These are phyloP conservation scores for Russula sp. DNA, from an alignment of 768 basidiomycete genomes.

Conservation along the genomic window DNA sequence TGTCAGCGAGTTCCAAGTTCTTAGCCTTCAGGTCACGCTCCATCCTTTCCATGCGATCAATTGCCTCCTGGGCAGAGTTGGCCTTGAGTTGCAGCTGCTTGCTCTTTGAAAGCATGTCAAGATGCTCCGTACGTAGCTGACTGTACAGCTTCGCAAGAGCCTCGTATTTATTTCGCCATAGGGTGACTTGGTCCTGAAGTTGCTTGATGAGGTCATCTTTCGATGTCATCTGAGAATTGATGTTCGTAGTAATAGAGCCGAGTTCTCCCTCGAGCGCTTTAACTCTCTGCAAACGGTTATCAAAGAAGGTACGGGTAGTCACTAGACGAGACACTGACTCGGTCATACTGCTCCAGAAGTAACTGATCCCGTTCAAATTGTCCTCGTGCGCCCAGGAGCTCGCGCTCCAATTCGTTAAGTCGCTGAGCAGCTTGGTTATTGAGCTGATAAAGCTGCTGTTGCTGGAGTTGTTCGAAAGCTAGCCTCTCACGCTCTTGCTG, in stretches of 20 bases:
- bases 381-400: conserved; percentile 88
- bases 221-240: conserved; percentile 77
- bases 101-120: conserved; percentile 95
- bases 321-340: conserved; percentile 46
- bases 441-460: conserved; percentile 75
- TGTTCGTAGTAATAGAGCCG: conserved; percentile 61
- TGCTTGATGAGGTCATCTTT: conserved; percentile 96
- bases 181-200: conserved; percentile 90
- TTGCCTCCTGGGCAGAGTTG: conserved; percentile 95
- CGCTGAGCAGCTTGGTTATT: conserved; percentile 73
- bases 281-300: conserved; percentile 57
- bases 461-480: conserved; percentile 85
- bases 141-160: conserved; percentile 98
- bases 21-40: conserved; percentile 98
- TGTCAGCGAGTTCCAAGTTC: conserved; percentile 96
- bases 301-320: background rate
- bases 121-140: conserved; percentile 93
- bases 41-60: conserved; percentile 98
- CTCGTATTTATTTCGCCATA: conserved; percentile 99
- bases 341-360: conserved; percentile 94
- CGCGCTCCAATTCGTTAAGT: conserved; percentile 77
- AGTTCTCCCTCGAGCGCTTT: conserved; percentile 94
- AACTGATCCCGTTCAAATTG: conserved; percentile 98
- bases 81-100: conserved; percentile 98
- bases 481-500: conserved; percentile 84